Evolutionary conservation across 164 flowering plant species (phyloP).

Genomic region (Protea cynaroides): DNA sequence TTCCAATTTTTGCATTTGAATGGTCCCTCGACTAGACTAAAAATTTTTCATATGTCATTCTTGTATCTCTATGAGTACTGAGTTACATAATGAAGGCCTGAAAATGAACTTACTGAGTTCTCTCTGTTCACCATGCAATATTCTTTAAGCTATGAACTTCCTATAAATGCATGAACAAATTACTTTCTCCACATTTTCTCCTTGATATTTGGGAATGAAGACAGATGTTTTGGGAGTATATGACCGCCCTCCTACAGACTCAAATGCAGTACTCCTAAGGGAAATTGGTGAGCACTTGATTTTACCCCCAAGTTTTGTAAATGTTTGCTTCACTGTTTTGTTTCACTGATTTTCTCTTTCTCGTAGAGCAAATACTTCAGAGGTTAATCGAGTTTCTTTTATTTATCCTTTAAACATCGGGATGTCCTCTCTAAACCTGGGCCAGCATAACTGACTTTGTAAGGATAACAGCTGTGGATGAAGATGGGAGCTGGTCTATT

Average conservation of each 20-base stretch:
- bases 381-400: constrained; percentile 1
- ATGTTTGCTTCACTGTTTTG: not conserved
- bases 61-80: too few species aligned
- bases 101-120: not conserved
- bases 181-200: constrained; percentile 16
- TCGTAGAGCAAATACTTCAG: not conserved
- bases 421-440: not conserved
- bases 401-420: not conserved
- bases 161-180: not conserved
- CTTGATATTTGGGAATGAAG: constrained; percentile 37
- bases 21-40: too few species aligned
- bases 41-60: too few species aligned
- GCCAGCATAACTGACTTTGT: constrained; percentile 12
- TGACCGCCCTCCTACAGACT: constrained; percentile 84
- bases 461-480: constrained; percentile 58
- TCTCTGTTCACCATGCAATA: not conserved
- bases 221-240: constrained; percentile 96
- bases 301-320: not conserved
- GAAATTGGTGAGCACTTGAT: constrained; percentile 64
- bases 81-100: not conserved
- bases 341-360: not conserved
- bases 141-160: not conserved
- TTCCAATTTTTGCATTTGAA: too few species aligned
- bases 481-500: constrained; percentile 86
- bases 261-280: constrained; percentile 64